These are phyloP conservation scores for Lecanicillium sp. DNA, from an alignment of 2,329 filamentous ascomycete genomes.

Conservation along the genomic window DNA sequence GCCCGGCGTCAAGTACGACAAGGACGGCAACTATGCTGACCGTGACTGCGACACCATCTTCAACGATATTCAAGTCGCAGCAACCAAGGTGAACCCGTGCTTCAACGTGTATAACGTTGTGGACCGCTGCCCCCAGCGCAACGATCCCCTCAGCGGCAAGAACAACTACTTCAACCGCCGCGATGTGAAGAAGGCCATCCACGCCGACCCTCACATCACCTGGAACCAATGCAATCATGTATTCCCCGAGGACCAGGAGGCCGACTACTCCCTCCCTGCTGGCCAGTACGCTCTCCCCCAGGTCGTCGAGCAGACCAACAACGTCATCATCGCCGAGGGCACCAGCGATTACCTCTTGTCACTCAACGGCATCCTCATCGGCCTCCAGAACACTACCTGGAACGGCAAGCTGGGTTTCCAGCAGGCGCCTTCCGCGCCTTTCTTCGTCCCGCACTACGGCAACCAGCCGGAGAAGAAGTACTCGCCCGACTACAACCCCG, in stretches of 20 bases:
- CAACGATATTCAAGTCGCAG: slow-evolving; percentile 48
- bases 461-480: slow-evolving; percentile 23
- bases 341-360: slow-evolving; percentile 62
- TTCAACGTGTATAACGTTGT: slow-evolving; percentile 72
- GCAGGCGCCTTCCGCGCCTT: slow-evolving; percentile 49
- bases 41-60: slow-evolving; percentile 51
- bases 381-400: slow-evolving; percentile 79
- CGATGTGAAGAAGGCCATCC: slow-evolving; percentile 63
- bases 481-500: no score
- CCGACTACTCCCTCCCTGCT: slow-evolving; percentile 41
- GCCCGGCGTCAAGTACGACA: slow-evolving; percentile 35
- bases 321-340: slow-evolving; percentile 70
- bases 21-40: slow-evolving; percentile 26
- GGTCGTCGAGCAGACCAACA: slow-evolving; percentile 67
- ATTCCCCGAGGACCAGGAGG: slow-evolving; percentile 28
- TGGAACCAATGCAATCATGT: slow-evolving; percentile 51
- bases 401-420: slow-evolving; percentile 66
- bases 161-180: slow-evolving; percentile 68
- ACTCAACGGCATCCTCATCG: slow-evolving; percentile 62
- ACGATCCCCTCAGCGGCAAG: slow-evolving; percentile 64
- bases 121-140: slow-evolving; percentile 63
- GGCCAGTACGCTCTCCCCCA: slow-evolving; percentile 53
- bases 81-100: slow-evolving; percentile 61
- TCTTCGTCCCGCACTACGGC: slow-evolving; percentile 54
- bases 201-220: slow-evolving; percentile 43